Conservation (phyloP, 1,139 yeast species). For the Insectozyma bohioensis region DNA sequence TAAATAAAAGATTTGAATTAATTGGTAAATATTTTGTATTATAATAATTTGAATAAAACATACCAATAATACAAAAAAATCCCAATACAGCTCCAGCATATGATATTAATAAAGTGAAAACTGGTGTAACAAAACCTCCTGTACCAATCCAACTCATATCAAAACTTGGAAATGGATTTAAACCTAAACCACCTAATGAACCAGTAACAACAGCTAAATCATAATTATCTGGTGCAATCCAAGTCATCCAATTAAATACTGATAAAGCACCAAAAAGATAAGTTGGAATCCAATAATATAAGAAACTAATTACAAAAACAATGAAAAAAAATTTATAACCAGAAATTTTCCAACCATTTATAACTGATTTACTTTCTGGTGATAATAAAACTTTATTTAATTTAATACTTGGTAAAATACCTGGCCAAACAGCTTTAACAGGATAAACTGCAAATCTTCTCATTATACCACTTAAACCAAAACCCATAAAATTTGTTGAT, state of each 20-base stretch:
- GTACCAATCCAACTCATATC: conserved; percentile 44
- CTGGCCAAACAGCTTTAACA: conserved; percentile 56
- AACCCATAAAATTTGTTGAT: conserved; percentile 59
- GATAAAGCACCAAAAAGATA: conserved; percentile 35
- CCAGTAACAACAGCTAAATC: conserved; percentile 57
- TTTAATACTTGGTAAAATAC: conserved; percentile 53
- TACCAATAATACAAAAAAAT: conserved; percentile 40
- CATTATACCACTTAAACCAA: conserved; percentile 61
- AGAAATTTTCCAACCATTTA: conserved; percentile 39
- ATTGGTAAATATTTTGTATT: conserved; percentile 57
- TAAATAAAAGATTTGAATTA: conserved; percentile 43
- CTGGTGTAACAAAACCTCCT: conserved; percentile 42
- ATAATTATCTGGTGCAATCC: conserved; percentile 34
- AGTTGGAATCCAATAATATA: conserved; percentile 37
- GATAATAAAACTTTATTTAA: conserved; percentile 51
- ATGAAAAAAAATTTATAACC: conserved; percentile 31
- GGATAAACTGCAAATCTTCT: conserved; percentile 60
- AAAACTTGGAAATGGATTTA: conserved; percentile 55
- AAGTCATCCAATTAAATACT: conserved; percentile 38
- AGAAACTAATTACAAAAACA: conserved; percentile 22
- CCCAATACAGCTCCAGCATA: conserved; percentile 44
- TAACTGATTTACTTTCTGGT: conserved; percentile 39
- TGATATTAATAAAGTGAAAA: conserved; percentile 42
- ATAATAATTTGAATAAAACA: conserved; percentile 50
- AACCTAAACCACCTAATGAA: conserved; percentile 50